Conservation (phyloP, 2,329 filamentous ascomycete species). For the Cladosporium sp. region DNA sequence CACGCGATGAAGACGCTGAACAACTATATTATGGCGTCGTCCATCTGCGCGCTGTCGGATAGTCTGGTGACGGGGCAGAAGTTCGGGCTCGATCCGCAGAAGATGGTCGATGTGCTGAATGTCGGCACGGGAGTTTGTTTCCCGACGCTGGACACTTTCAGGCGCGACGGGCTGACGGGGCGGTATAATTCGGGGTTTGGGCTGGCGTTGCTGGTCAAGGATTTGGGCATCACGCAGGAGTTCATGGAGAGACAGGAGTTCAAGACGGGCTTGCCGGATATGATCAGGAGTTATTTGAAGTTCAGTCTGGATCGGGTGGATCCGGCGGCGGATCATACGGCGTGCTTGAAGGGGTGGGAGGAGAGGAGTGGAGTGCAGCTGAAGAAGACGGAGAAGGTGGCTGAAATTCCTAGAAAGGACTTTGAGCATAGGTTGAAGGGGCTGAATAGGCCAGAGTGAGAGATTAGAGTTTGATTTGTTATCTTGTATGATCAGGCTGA, state of each 20-base stretch:
- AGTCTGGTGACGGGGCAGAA: constrained; percentile 33
- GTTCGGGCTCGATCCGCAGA: constrained; percentile 34
- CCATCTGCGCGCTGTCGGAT: constrained; percentile 31
- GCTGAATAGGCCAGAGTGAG: constrained; percentile 16
- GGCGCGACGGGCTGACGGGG: constrained; percentile 24
- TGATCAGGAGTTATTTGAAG: constrained; percentile 30
- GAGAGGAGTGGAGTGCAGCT: constrained; percentile 32
- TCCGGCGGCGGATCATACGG: constrained; percentile 32
- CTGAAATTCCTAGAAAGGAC: constrained; percentile 22
- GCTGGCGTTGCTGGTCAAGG: constrained; percentile 33
- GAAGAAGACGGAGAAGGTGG: constrained; percentile 26
- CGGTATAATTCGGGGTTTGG: constrained; percentile 33
- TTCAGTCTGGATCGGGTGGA: constrained; percentile 30
- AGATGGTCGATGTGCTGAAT: constrained; percentile 40
- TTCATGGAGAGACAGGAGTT: constrained; percentile 33
- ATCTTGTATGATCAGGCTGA: neutral
- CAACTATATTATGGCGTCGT: constrained; percentile 34
- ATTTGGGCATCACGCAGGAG: constrained; percentile 34
- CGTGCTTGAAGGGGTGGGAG: constrained; percentile 34
- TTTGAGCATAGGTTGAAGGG: constrained; percentile 28
- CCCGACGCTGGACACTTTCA: constrained; percentile 30
- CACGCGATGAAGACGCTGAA: constrained; percentile 37
- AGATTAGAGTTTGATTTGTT: neutral
- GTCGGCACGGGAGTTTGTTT: constrained; percentile 39
- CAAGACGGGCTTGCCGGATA: constrained; percentile 28